Conservation (phyloP, 2,329 filamentous ascomycete genomes). For the Aureobasidium vineae region DNA sequence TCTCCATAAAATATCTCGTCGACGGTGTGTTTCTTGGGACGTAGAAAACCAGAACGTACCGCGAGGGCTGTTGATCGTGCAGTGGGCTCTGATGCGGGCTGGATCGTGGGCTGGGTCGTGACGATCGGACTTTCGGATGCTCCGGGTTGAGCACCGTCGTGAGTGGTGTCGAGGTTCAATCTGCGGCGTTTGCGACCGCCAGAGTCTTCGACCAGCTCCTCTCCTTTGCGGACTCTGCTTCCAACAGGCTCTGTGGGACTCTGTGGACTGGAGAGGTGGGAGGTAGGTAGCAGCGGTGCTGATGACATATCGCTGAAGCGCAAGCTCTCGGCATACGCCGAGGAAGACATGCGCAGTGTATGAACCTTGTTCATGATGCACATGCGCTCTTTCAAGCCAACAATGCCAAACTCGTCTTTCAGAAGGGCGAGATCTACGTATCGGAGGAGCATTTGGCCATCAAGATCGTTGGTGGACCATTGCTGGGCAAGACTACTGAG, state of each 20-base stretch:
- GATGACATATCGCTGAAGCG: not conserved
- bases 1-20: conserved; percentile 40
- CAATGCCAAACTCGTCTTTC: conserved; percentile 58
- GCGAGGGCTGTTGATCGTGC: too few species aligned
- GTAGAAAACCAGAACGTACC: conserved; percentile 28
- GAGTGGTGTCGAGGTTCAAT: conserved; percentile 31
- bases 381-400: conserved; percentile 56
- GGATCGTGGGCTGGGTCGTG: not conserved
- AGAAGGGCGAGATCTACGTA: conserved; percentile 52
- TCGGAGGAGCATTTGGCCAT: conserved; percentile 63
- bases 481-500: conserved; percentile 50
- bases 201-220: conserved; percentile 32
- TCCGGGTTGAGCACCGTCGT: not conserved
- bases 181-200: conserved; percentile 39
- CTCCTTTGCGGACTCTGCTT: conserved; percentile 29
- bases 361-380: conserved; percentile 59
- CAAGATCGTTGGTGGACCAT: conserved; percentile 62
- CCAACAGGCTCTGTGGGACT: not conserved
- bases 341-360: conserved; percentile 47
- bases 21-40: conserved; percentile 31
- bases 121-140: not conserved
- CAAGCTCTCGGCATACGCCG: not conserved
- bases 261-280: not conserved
- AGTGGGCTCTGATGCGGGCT: too few species aligned
- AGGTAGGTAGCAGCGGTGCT: not conserved